Base-by-base conservation (phyloP, 139 green algal species). In the Volvox africanus region DNA sequence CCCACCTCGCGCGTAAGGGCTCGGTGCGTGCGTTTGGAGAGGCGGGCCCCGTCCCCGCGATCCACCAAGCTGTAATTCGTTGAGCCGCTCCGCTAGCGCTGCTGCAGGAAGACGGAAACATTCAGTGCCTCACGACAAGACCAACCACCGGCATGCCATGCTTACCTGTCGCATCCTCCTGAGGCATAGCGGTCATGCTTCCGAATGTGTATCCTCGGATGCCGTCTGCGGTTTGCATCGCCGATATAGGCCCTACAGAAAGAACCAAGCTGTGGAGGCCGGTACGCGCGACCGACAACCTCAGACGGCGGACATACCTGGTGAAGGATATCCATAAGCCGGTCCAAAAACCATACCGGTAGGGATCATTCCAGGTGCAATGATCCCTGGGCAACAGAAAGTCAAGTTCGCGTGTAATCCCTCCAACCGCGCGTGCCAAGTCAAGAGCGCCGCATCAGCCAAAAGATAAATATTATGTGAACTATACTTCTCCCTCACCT, bases 111-210 rank as follows among this genome's bases (percentile, higher is more conserved):
- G 16, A 36, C n/a, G 30, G n/a, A 79, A 79, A 79, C 22, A 36
- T 30, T 79, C 44, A 55, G 44, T 9, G 44, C 44, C 9, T 55
- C 5, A 55, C 44, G 44, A 55, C 44, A 55, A 55, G 5, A 55
- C 44, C 44, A 55, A 55, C 44, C 44, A 55, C 44, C 44, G n/a
- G n/a, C n/a, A 55, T 55, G 44, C 44, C 44, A 55, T 32, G 12
- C 84, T 82, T 73, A 90, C 86, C 86, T 18, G 85, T 76, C 50
- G 73, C 73, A 44, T 90, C 86, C 32, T 83, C 67, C 73, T 90
- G 86, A 13, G 28, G n/a, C 50, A 76, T 68, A 24, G 67, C 28
- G 6, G 37, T 22, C 86, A 90, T 90, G 3, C 71, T 76, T 2
- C 71, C 86, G 18, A 84, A 90, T 13, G 84, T 32, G 21, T 90